These are phyloP conservation scores for Cladosporium sp. DNA, from an alignment of 2,329 filamentous ascomycete species.

Conservation along the genomic window DNA sequence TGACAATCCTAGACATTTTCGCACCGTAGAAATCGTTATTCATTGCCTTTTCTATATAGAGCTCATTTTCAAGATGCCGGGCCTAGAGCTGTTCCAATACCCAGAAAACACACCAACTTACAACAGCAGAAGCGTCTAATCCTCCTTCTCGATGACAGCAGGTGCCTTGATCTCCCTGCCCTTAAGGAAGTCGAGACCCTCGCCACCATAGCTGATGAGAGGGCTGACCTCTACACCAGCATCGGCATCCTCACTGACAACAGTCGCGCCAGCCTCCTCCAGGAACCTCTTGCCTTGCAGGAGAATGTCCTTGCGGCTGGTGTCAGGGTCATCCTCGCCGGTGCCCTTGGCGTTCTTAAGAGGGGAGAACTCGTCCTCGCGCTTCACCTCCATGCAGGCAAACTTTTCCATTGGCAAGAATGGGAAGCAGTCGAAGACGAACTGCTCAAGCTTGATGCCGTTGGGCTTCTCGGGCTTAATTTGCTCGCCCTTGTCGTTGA, in stretches of 20 bases:
- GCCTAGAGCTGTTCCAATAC: not conserved
- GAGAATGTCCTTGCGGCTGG: constrained; percentile 86
- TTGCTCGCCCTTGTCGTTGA: constrained; percentile 68
- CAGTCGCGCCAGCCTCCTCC: constrained; percentile 68
- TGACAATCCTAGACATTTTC: too few species aligned
- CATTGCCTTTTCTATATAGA: constrained; percentile 6
- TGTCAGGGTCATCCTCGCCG: constrained; percentile 89
- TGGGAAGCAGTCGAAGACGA: constrained; percentile 98
- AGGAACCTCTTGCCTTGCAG: constrained; percentile 83
- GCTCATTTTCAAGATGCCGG: not conserved
- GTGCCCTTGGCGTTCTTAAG: constrained; percentile 86
- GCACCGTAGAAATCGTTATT: constrained; percentile 1
- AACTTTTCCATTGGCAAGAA: constrained; percentile 82
- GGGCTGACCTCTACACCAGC: constrained; percentile 86
- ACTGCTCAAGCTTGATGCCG: constrained; percentile 98
- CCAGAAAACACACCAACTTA: not conserved
- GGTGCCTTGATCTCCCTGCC: constrained; percentile 57
- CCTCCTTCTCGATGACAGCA: constrained; percentile 58
- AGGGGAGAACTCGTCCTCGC: constrained; percentile 96
- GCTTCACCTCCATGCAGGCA: constrained; percentile 89
- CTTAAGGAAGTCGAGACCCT: constrained; percentile 59
- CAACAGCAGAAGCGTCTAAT: not conserved
- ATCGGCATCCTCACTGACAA: constrained; percentile 59
- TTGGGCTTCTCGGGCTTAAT: constrained; percentile 94
- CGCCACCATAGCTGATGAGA: constrained; percentile 77